Percentiles rank a stretch among this genome's conserved stretches.
These are phyloP conservation scores for Xylaria venustula DNA, from an alignment of 495 filamentous ascomycete species.

Conservation along the genomic window DNA sequence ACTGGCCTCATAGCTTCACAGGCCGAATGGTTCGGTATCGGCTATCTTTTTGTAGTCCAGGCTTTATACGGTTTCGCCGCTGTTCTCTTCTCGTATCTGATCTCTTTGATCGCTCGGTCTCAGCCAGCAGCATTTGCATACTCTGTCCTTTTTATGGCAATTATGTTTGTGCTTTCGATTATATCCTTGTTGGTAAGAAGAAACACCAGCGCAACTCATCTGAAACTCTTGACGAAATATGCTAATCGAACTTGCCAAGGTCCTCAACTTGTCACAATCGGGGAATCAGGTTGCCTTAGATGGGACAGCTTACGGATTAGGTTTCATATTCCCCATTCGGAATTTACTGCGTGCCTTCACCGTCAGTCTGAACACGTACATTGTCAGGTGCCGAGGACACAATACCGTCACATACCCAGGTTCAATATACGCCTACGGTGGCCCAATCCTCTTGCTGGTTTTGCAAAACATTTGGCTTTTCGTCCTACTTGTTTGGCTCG, in stretches of 20 bases:
- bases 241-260: too few species aligned
- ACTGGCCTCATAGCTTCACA: constrained; percentile 60
- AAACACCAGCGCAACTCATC: too few species aligned
- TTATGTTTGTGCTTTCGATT: constrained; percentile 67
- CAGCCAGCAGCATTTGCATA: constrained; percentile 71
- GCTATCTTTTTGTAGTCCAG: constrained; percentile 74
- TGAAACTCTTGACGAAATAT: too few species aligned
- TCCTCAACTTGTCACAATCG: not conserved
- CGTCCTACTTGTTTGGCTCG: constrained; percentile 64
- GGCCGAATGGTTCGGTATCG: constrained; percentile 68
- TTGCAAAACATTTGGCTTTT: constrained; percentile 67
- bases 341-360: constrained; percentile 25
- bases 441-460: constrained; percentile 74
- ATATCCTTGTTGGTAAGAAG: constrained; percentile 44
- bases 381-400: constrained; percentile 21
- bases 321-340: constrained; percentile 57
- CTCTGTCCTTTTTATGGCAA: constrained; percentile 58
- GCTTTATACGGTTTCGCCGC: constrained; percentile 73
- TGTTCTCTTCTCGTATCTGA: constrained; percentile 66
- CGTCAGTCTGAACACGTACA: constrained; percentile 25
- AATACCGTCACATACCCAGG: constrained; percentile 33
- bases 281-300: constrained; percentile 55
- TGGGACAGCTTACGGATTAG: constrained; percentile 62
- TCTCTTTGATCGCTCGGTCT: constrained; percentile 65
- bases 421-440: constrained; percentile 57